Evolutionary conservation across 2,329 filamentous ascomycete species (phyloP), one percentile per base, ranked within the genome.

Genomic region (Chrysosphaeria jannelii): DNA sequence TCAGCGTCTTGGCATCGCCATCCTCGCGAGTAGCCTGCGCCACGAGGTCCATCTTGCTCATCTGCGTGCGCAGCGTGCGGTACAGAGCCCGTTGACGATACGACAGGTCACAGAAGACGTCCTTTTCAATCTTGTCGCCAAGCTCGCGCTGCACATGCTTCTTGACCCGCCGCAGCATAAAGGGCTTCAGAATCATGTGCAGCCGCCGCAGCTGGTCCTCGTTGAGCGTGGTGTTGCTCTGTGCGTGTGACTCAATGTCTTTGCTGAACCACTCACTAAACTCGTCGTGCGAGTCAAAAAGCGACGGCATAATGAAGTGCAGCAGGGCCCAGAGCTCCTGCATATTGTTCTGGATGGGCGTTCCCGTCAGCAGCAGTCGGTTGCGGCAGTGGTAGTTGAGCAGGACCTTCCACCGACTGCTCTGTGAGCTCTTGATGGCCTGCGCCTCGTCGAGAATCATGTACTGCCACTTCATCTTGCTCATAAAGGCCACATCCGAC

Each of bases 271-370:
- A 88, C 36, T 85, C 75, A 47, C 71, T 81, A 39, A 88, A 88
- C 38, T 85, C 75, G 38, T 88, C 75, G 44, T 85, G 75, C 1
- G 71, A 81, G 43, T 85, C 85, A 45, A 97, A 97, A 24, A 97
- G 55, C 20, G 75, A 90, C n/a, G 85, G 85, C 85, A 97, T 93
- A 49, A 93, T 93, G 50, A 97, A 97, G 55, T 97, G 85, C 11
- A 97, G 56, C 33, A 97, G 48, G 14, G 85, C 85, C 85, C 85
- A 97, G 28, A 97, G 48, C 46, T 97, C 81, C 45, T 93, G 85
- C 85, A 97, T 97, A 54, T 93, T 97, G 51, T 97, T 97, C 45
- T 97, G 85, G 33, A 97, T 93, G 3, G 85, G 85, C 1, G 85
- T 97, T 48, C 85, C 85, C 0, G 85, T 97, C 11, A 97, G 58